phyloP scores from a whole-genome alignment of 306 rosid genomes.

The Mucuna pruriens region DNA sequence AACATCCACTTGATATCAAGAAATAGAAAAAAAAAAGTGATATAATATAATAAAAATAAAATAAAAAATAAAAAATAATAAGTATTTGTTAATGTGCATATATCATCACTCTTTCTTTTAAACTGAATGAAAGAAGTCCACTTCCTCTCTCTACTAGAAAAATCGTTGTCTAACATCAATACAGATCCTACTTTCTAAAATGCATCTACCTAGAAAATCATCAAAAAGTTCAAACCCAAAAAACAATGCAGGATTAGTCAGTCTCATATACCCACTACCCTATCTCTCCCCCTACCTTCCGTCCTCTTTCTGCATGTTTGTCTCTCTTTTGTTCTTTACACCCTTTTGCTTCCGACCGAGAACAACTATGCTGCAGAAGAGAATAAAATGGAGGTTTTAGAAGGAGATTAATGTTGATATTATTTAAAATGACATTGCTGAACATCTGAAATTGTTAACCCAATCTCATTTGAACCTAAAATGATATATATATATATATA shows the following conservation, averaged over 20 bases:
- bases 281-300: neutral
- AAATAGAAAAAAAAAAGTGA: too few relatives aligned
- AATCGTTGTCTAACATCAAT: constrained; percentile 6
- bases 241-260: constrained; percentile 20
- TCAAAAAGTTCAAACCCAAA: constrained; percentile 34
- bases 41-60: too few relatives aligned
- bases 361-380: constrained; percentile 33
- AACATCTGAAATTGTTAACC: neutral
- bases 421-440: neutral
- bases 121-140: neutral
- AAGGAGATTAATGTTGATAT: neutral
- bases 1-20: too few relatives aligned
- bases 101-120: neutral
- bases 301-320: neutral
- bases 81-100: neutral
- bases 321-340: constrained; percentile 1
- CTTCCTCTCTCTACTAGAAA: neutral
- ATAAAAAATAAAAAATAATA: too few relatives aligned
- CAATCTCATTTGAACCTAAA: neutral
- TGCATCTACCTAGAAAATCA: constrained; percentile 31
- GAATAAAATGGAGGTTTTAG: neutral
- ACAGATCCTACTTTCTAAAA: constrained; percentile 21
- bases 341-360: neutral
- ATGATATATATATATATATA: neutral
- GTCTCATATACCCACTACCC: neutral